These are phyloP conservation scores for Magnusiomyces sp. DNA, from an alignment of 1,139 yeast species.

Conservation along the genomic window DNA sequence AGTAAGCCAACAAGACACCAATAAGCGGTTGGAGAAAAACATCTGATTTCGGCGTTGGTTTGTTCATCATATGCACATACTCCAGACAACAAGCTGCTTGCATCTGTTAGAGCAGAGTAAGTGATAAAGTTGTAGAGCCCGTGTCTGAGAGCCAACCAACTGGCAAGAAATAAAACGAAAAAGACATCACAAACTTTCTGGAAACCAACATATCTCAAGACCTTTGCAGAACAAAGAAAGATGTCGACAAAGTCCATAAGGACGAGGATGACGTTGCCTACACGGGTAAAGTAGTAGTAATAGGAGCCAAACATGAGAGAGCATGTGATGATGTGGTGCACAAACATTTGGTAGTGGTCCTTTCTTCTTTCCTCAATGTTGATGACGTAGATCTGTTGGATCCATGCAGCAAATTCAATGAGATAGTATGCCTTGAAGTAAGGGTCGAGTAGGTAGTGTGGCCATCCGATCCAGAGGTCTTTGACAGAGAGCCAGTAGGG, in stretches of 20 bases:
- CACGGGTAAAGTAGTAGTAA: conserved; percentile 58
- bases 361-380: conserved; percentile 72
- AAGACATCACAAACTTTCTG: conserved; percentile 53
- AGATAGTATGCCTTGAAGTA: conserved; percentile 65
- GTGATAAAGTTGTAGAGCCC: conserved; percentile 62
- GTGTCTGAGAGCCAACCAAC: conserved; percentile 71
- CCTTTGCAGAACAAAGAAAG: conserved; percentile 61
- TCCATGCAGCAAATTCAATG: conserved; percentile 65
- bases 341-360: conserved; percentile 79
- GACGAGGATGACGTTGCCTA: conserved; percentile 71
- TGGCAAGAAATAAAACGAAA: conserved; percentile 57
- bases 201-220: conserved; percentile 65
- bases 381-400: conserved; percentile 69
- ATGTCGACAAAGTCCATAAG: conserved; percentile 82
- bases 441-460: conserved; percentile 42
- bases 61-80: conserved; percentile 23
- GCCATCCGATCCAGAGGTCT: conserved; percentile 66
- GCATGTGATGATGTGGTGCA: conserved; percentile 79
- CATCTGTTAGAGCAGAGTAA: conserved; percentile 32
- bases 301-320: conserved; percentile 64
- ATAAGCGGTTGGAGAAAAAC: conserved; percentile 52
- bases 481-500: conserved; percentile 54
- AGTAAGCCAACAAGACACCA: conserved; percentile 48
- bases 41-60: conserved; percentile 33
- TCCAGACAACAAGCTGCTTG: conserved; percentile 21